Evolutionary conservation across 306 rosid species (phyloP), one percentile per base, ranked within the genome.

Genomic region (Phaseolus lunatus): DNA sequence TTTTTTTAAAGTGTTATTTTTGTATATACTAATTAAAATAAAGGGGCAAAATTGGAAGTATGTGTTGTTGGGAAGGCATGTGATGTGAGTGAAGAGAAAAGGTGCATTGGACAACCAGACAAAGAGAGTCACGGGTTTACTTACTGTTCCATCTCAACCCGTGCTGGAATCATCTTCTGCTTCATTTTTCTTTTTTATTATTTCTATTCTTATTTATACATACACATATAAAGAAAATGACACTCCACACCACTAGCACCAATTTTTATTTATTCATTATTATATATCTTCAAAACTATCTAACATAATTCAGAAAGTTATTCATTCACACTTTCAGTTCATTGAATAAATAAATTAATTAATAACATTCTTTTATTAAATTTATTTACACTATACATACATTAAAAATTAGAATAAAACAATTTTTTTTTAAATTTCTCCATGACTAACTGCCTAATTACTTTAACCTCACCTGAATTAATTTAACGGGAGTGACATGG

Each of bases 121-220:
- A 84, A 77, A 66, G n/a, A 23, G 75, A 24, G 75, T 81, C 90
- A 86, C 86, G 85, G 82, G 84, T 58, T 64, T 59, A 16, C 16
- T 69, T 13, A 49, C 84, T 86, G 37, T 73, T 76, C 39, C 39
- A 37, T 7, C 52, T 3, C 61, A 2, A 0, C 50, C 76, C 41
- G n/a, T 43, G 44, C 1, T 37, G 20, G 53, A 41, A 35, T 66
- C 19, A 41, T 68, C n/a, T 5, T 54, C 5, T 54, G 2, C n/a
- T 50, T 2, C 1, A 14, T 48, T 48, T 9, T 3, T 20, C 27
- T 53, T 54, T 27, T 54, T 27, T 53, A 31, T 53, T 7, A 19
- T 52, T 8, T 8, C 6, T 19, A 0, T 2, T 52, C 9, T 19
- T 52, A 31, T 31, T 0, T 31, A 31, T 33, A 5, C 7, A 33